These are phyloP conservation scores for Straminergon stramineum DNA, from an alignment of 225 moss, liverwort and hornwort species.

Conservation along the genomic window DNA sequence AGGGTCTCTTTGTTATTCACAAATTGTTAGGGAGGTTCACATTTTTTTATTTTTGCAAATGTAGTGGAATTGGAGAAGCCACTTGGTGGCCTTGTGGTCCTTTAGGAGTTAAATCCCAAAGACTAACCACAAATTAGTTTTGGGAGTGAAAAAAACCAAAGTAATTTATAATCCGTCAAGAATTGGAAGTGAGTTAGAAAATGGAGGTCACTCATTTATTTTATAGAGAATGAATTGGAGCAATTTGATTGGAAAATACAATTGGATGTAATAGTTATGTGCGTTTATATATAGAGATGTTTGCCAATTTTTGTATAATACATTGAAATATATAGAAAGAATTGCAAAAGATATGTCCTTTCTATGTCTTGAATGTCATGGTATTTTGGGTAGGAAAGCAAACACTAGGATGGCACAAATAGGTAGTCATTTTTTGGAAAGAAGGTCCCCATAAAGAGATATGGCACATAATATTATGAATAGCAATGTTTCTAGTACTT, in stretches of 20 bases:
- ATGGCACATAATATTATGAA: not conserved
- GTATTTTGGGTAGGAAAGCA: too few species aligned
- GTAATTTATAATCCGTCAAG: too few species aligned
- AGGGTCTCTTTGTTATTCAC: too few species aligned
- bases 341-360: not conserved
- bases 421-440: too few species aligned
- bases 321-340: not conserved
- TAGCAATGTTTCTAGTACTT: not conserved
- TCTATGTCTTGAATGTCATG: too few species aligned
- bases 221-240: not conserved
- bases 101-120: rapidly evolving
- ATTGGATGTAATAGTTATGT: not conserved
- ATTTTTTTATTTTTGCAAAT: too few species aligned
- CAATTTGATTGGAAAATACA: not conserved
- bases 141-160: not conserved
- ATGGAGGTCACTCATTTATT: not conserved
- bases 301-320: not conserved
- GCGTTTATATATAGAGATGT: too few species aligned
- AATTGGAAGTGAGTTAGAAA: not conserved
- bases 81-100: too few species aligned
- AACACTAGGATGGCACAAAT: too few species aligned
- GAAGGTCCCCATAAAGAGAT: too few species aligned
- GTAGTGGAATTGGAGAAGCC: too few species aligned
- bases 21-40: too few species aligned
- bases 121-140: not conserved